Percentiles rank a stretch among this genome's conserved stretches.
These are phyloP conservation scores for Neurospora tetraspora DNA, from an alignment of 495 filamentous ascomycete species.

Conservation along the genomic window DNA sequence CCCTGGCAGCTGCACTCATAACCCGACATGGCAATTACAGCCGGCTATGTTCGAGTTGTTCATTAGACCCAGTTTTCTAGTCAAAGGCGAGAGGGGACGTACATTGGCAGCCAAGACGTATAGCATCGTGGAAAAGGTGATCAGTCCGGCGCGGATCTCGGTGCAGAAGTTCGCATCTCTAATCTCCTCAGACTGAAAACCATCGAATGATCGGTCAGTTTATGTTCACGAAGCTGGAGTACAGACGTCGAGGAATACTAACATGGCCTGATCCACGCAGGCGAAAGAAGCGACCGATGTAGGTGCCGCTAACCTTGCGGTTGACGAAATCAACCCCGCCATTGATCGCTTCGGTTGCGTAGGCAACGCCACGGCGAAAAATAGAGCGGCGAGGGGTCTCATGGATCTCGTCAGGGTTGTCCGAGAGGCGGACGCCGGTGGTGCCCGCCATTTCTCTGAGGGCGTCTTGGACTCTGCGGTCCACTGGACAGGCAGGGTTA, in stretches of 20 bases:
- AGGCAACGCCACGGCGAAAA: background rate
- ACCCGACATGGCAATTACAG: constrained; percentile 59
- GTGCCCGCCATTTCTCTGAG: background rate
- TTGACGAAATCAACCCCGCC: background rate
- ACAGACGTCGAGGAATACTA: constrained; percentile 17
- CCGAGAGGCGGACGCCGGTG: background rate
- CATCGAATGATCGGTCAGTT: background rate
- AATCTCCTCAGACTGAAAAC: constrained; percentile 47
- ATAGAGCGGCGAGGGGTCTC: background rate
- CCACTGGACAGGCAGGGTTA: background rate
- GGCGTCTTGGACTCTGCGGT: background rate
- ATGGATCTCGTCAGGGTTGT: background rate
- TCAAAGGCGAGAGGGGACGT: constrained; percentile 32
- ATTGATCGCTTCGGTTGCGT: background rate
- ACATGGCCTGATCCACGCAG: constrained; percentile 63
- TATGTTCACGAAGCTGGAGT: background rate
- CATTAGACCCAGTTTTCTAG: background rate
- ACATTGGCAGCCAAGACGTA: constrained; percentile 61
- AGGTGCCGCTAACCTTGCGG: constrained; percentile 27
- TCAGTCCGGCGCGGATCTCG: constrained; percentile 70
- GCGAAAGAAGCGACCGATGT: constrained; percentile 60
- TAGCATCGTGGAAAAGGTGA: constrained; percentile 80
- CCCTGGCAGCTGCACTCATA: constrained; percentile 12
- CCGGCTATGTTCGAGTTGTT: constrained; percentile 30
- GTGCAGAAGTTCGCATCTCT: constrained; percentile 55